Conservation (phyloP, 345 rosid species). For the Leavenworthia alabamica region DNA sequence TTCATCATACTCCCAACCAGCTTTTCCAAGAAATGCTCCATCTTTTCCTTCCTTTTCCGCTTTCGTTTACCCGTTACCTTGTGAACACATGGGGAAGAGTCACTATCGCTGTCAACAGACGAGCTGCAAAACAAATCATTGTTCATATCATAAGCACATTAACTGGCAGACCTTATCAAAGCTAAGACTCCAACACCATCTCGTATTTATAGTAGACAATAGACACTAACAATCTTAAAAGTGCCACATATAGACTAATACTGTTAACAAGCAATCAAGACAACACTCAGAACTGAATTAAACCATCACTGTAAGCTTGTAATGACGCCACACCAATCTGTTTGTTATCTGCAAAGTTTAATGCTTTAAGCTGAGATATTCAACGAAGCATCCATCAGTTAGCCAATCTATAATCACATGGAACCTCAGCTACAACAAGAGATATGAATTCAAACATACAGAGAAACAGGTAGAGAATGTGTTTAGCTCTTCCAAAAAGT, state of each 20-base stretch:
- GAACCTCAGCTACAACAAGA: background rate
- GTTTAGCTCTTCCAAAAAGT: background rate
- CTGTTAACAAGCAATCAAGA: background rate
- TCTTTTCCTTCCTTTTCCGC: conserved; percentile 38
- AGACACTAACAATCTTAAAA: background rate
- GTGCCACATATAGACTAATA: background rate
- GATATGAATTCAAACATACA: background rate
- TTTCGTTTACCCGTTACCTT: conserved; percentile 46
- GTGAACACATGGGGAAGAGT: conserved; percentile 18
- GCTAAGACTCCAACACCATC: background rate
- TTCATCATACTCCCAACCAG: conserved; percentile 55
- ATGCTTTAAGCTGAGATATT: background rate
- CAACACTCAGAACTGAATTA: conserved; percentile 6
- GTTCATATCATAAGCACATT: background rate
- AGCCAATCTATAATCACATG: background rate
- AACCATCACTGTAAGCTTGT: conserved; percentile 10
- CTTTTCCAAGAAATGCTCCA: conserved; percentile 45
- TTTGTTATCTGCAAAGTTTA: background rate
- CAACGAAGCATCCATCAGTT: background rate
- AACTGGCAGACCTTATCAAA: background rate
- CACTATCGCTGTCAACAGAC: conserved; percentile 35
- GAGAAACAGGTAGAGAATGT: background rate
- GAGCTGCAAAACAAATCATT: conserved; percentile 38
- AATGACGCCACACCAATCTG: conserved; percentile 8
- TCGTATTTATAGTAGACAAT: background rate